Base-by-base conservation (phyloP, 352 stramenopile genomes). In the Phytophthora capsici region DNA sequence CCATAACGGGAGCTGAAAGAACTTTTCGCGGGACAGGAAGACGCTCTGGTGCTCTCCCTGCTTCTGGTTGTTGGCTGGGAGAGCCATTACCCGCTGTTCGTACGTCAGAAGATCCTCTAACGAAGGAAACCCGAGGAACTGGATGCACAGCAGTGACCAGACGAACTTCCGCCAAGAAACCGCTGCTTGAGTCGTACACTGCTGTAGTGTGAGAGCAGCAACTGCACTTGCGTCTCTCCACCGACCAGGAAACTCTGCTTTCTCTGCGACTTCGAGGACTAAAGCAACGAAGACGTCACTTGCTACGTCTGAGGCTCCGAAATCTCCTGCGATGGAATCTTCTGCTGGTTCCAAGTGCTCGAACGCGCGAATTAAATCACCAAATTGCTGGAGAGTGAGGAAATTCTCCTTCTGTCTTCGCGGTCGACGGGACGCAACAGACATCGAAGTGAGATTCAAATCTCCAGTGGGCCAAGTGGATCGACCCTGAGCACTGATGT, bases 101-200 rank as follows among this genome's bases (percentile, higher is more conserved):
- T 66, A 77, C 26, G 54, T 22, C 9, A 59, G 17, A 8, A 86
- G 56, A 6, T 75, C 66, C 32, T 68, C 60, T 0, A 75, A 41
- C 1, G 67, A 66, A 17, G 81, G 70, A 6, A 78, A 57, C 0
- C 45, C 70, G 1, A 67, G 41, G 20, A 81, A 84, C 13, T 84
- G 59, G 6, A 72, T 54, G 49, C 63, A 78, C 8, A 87, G 13
- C 32, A 88, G 23, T 25, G 73, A 74, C 44, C 80, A 74, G 3
- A 88, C 30, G 6, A 88, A 63, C 14, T 61, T 58, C 28, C 68
- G 66, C 81, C 81, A 90, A 17, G 62, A 70, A 6, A 78, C 45
- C 4, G 45, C 20, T 3, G 19, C 57, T 16, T 28, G 25, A 16
- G 30, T 20, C 4, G 45, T 64, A 26, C 46, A 71, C 23, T 70